Evolutionary conservation across 2,329 filamentous ascomycete species (phyloP).

Genomic region (Sphaerulina populicola): DNA sequence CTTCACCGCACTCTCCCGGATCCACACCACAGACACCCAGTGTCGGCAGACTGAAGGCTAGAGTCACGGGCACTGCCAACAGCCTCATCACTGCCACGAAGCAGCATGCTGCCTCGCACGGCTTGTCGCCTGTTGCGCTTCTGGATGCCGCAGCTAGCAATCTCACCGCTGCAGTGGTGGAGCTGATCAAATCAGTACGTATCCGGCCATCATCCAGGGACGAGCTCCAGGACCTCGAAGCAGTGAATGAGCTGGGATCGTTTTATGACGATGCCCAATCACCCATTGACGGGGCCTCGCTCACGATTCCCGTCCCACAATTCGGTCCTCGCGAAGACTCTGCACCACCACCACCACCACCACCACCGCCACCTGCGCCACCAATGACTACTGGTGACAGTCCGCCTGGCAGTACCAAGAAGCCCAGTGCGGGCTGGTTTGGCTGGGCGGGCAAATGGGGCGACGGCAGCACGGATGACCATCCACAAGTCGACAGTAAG

Average conservation of each 20-base stretch:
- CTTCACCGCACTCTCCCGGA: conserved; percentile 21
- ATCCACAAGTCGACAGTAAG: conserved; percentile 4
- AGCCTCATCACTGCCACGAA: conserved; percentile 91
- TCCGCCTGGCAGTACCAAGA: conserved; percentile 7
- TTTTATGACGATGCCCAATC: conserved; percentile 21
- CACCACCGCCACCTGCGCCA: background rate
- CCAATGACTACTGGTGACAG: background rate
- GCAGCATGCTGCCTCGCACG: conserved; percentile 74
- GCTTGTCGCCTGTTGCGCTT: conserved; percentile 84
- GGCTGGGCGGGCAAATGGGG: conserved; percentile 22
- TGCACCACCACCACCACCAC: background rate
- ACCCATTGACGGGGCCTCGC: conserved; percentile 8
- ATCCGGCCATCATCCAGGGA: conserved; percentile 47
- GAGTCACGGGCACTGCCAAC: conserved; percentile 88
- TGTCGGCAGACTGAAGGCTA: conserved; percentile 54
- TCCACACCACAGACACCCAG: conserved; percentile 31
- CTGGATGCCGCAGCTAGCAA: conserved; percentile 90
- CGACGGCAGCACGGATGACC: conserved; percentile 12
- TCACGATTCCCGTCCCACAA: conserved; percentile 14
- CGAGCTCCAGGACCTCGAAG: conserved; percentile 21
- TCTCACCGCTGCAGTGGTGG: conserved; percentile 74
- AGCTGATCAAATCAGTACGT: conserved; percentile 75
- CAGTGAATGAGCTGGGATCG: conserved; percentile 19
- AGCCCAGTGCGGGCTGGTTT: conserved; percentile 20
- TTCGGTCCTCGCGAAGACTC: conserved; percentile 3